Base-by-base conservation (phyloP, 140 eudicot species). In the Anethum foeniculum region DNA sequence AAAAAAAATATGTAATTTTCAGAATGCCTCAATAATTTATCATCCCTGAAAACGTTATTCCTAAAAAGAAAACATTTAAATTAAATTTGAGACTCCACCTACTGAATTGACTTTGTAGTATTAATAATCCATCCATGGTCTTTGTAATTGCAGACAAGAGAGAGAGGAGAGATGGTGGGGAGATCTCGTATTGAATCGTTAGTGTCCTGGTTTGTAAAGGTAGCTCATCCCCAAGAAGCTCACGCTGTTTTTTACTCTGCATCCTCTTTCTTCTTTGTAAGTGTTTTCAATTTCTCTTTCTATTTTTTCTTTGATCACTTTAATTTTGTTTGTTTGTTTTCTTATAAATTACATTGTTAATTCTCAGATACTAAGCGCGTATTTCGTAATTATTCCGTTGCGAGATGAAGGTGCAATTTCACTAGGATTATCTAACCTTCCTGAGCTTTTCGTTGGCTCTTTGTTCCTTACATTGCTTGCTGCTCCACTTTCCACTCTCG, bases 391-490 rank as follows among this genome's bases (percentile, higher is more conserved):
- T 19, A 87, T 95, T 65, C 99, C 99, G 19, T 88, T 95, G 80
- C 93, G 99, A 4, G 99, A 95, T 84, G 99, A 95, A 92, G 99
- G 99, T 32, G 99, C 97, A 0, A 88, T 95, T 14, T 95, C 99
- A 0, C 79, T 95, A 64, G 99, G 99, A 28, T 86, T 95, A 46
- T 91, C 84, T 38, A 89, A 88, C 58, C 90, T 95, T 25, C 99
- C 99, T n/a, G 90, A 91, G 5, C 86, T 95, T 49, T 95, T 95
- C 81, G 88, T 90, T 8, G 99, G 97, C 51, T 95, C 99, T 2
- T 89, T 95, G 90, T 52, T 92, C 38, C 95, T 95, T 69, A 95
- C 99, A 1, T 75, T 95, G 75, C 71, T 95, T 78, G 99, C 97
- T 67, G 97, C 97, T 4, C 99, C 99, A 36, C 82, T 95, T 86